Evolutionary conservation across 257 asterid species (phyloP), one percentile per base, ranked within the genome.

Genomic region (Solanum chilense): DNA sequence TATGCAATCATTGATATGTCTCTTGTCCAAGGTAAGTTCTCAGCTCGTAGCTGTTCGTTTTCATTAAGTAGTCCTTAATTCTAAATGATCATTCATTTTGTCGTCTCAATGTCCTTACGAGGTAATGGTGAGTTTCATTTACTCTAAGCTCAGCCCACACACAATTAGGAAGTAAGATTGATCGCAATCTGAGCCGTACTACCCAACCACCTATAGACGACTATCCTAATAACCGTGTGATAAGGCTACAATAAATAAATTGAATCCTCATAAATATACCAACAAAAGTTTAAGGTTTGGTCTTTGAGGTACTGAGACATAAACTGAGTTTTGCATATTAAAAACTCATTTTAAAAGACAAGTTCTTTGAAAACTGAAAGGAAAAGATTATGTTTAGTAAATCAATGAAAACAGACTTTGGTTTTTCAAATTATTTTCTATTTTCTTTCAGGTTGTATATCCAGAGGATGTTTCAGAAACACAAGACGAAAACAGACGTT

Each of bases 1-100:
- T 74, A 91, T 95, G 98, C 98, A 95, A 89, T 95, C 98, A 14
- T 82, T 95, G 92, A 90, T 95, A 27, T 95, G 98, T 93, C 96
- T 94, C 88, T 91, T 95, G 86, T 93, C 98, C 9, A 91, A 75
- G 89, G 98, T 95, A 89, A 25, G 58, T 20, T 69, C 58, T 35
- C 4, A 23, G 14, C 14, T 29, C 25, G 9, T 52, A 20, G 10
- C 11, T 9, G 15, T 23, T 71, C 12, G 0, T 23, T 29, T 12
- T 33, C 23, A 21, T 23, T 41, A 25, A 60, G 25, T 27, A 39
- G 42, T 25, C 25, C 56, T 64, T 84, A 60, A 41, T 66, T 41
- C 42, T 62, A 21, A 15, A 7, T 37, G 39, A 37, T 77, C 37
- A 77, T 14, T 44, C 25, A 42, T 44, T 44, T 77, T 77, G 3